Evolutionary conservation across 2,329 filamentous ascomycete species (phyloP), one percentile per base, ranked within the genome.

Genomic region (Didymella segeticola): DNA sequence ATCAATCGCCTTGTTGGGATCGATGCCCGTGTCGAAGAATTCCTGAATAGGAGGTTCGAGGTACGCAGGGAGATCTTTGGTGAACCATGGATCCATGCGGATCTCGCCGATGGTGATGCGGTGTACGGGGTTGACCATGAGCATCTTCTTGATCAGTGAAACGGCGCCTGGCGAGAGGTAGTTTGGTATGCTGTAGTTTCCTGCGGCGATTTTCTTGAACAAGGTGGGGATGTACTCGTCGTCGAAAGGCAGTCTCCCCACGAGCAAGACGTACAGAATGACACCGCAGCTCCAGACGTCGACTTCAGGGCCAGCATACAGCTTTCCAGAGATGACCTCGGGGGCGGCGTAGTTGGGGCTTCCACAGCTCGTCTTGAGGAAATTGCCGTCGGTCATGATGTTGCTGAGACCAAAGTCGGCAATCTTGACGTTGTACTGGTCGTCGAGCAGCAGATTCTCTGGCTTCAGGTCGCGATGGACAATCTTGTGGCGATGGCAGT

Each of bases 351-450:
- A 99, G 76, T 99, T 99, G 34, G 95, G 95, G 71, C 93, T 98
- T 47, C 95, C 95, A 69, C 95, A 99, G 73, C 93, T 98, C 1
- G 95, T 99, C 79, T 97, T 98, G 68, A 99, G 85, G 73, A 99
- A 99, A 74, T 99, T 99, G 22, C 95, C 95, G 73, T 99, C 95
- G 0, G 95, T 98, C 95, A 99, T 99, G 78, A 99, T 99, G 74
- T 99, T 99, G 80, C 93, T 98, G 52, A 99, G 82, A 53, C 95
- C 95, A 66, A 99, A 99, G 77, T 99, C 95, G 68, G 95, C 95
- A 78, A 99, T 99, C 80, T 99, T 99, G 77, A 99, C 93, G 69
- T 99, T 97, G 71, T 96, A 88, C 55, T 96, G 89, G 62, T 96
- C 91, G 77, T 99, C 95, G 45, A 99, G 86, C 36, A 99, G 84